Conservation (phyloP, 2,329 filamentous ascomycete species). For the Diaporthe aspalathi region DNA sequence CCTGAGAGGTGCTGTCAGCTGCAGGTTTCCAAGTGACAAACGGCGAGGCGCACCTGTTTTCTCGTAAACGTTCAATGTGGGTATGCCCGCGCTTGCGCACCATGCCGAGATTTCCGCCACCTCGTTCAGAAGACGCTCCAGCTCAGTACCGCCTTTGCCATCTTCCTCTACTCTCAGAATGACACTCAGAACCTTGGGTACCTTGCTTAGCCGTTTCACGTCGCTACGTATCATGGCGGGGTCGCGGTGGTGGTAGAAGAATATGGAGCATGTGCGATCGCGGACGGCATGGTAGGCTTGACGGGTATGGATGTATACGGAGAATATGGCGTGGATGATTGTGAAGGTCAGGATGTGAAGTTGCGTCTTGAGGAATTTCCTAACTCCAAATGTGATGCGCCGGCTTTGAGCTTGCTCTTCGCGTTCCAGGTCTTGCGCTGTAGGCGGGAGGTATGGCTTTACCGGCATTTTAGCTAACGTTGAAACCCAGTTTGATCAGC, state of each 20-base stretch:
- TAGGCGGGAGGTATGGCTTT: conserved; percentile 52
- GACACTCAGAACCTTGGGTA: conserved; percentile 89
- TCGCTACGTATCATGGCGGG: conserved; percentile 93
- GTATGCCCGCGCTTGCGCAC: conserved; percentile 91
- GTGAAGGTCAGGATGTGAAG: conserved; percentile 76
- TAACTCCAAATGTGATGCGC: conserved; percentile 60
- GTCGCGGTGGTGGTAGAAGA: conserved; percentile 96
- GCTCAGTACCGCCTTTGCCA: conserved; percentile 74
- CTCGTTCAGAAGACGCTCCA: conserved; percentile 89
- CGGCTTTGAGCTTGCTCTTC: conserved; percentile 38
- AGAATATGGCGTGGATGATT: conserved; percentile 84
- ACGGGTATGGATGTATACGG: conserved; percentile 85
- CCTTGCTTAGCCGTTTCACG: conserved; percentile 76
- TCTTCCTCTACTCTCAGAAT: conserved; percentile 81
- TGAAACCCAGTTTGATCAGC: conserved; percentile 27
- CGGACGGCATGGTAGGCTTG: conserved; percentile 82
- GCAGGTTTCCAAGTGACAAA: not conserved
- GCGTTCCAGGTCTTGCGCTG: conserved; percentile 47
- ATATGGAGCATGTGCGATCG: conserved; percentile 81
- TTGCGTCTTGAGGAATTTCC: conserved; percentile 70
- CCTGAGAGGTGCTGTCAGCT: conserved; percentile 63
- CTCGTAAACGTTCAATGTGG: conserved; percentile 90
- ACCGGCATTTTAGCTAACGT: conserved; percentile 44
- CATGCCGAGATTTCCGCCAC: conserved; percentile 92
- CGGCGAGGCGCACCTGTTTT: conserved; percentile 74